Evolutionary conservation across 139 green algal genomes (phyloP).

Genomic region (Volvox africanus): DNA sequence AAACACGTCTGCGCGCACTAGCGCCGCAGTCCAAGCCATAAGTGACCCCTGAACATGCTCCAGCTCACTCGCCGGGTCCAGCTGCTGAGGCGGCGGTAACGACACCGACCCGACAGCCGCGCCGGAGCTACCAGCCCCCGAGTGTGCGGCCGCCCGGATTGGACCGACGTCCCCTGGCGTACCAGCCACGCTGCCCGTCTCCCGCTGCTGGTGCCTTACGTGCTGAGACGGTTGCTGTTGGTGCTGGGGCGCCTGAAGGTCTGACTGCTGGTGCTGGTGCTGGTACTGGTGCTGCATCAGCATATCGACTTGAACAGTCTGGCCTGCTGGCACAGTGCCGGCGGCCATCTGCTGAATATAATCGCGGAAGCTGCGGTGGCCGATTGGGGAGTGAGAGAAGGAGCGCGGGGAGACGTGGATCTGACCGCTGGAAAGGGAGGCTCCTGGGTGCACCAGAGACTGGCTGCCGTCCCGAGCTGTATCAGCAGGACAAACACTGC

Average conservation of each 20-base stretch:
- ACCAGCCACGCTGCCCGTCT: not conserved
- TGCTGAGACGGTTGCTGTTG: not conserved
- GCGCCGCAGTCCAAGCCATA: conserved; percentile 29
- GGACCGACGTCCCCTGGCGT: not conserved
- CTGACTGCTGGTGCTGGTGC: not conserved
- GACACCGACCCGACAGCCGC: not conserved
- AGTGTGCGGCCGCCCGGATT: not conserved
- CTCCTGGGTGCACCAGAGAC: not conserved
- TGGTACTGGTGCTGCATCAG: not conserved
- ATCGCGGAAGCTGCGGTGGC: conserved; percentile 26
- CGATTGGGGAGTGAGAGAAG: not conserved
- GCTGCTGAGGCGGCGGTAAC: not conserved
- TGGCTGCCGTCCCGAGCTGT: not conserved
- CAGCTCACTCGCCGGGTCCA: not conserved
- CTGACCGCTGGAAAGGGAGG: conserved; percentile 7
- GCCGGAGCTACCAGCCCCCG: not conserved
- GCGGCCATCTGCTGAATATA: conserved; percentile 43
- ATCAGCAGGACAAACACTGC: not conserved
- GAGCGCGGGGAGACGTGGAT: conserved; percentile 17
- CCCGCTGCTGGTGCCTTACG: not conserved
- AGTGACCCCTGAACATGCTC: not conserved
- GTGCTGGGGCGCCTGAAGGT: not conserved
- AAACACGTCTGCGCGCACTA: conserved; percentile 39
- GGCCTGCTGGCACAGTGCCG: no score
- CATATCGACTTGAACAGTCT: no score